Percentiles rank a stretch among this genome's conserved stretches.
Conservation (phyloP, 345 rosid genomes). For the Lagerstroemia speciosa region DNA sequence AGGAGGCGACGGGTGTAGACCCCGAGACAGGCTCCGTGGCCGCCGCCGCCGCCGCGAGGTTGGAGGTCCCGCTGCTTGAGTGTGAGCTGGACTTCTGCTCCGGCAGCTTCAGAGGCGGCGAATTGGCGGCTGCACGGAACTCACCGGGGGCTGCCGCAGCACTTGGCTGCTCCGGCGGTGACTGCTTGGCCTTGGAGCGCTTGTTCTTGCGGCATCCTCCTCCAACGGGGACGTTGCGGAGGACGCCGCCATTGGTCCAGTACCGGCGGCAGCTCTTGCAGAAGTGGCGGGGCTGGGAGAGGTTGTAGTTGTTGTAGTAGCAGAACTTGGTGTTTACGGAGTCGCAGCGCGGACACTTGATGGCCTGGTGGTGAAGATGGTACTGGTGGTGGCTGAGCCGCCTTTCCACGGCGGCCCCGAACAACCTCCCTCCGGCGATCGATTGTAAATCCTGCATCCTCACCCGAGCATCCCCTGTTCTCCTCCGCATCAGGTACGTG, state of each 20-base stretch:
- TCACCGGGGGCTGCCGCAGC: background rate
- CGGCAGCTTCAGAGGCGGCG: background rate
- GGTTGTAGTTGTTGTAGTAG: conserved; percentile 10
- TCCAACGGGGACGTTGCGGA: conserved; percentile 6
- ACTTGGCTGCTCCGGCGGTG: background rate
- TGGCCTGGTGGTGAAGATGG: background rate
- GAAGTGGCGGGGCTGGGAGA: conserved; percentile 6
- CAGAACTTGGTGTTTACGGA: conserved; percentile 5
- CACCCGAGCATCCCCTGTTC: background rate
- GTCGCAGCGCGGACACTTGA: conserved; percentile 6
- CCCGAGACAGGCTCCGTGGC: too few relatives aligned
- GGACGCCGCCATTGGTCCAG: conserved; percentile 8
- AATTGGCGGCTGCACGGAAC: background rate
- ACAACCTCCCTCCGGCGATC: background rate
- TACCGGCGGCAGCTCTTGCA: conserved; percentile 6
- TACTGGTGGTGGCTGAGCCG: conserved; percentile 3
- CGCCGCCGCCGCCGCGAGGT: background rate
- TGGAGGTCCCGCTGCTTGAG: conserved; percentile 4
- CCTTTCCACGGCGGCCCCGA: conserved; percentile 3
- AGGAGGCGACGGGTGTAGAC: background rate
- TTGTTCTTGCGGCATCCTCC: conserved; percentile 6
- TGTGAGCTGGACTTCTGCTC: background rate
- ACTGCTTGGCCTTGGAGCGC: background rate
- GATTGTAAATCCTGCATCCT: conserved; percentile 3
- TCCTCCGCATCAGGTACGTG: background rate